Conservation (phyloP, 2,329 filamentous ascomycete genomes). For the Cercospora zeae-maydis region DNA sequence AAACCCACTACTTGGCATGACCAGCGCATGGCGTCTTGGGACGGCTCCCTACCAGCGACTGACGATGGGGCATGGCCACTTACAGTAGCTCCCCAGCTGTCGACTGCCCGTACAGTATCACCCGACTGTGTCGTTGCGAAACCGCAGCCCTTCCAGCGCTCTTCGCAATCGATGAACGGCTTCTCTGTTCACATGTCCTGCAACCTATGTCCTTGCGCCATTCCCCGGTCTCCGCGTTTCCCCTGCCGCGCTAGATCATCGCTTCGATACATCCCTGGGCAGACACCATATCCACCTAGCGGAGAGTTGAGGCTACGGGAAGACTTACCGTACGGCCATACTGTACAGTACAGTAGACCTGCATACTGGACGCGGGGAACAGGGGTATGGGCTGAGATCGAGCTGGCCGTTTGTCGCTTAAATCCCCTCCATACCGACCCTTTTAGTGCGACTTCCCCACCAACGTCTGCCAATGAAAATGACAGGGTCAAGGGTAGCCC, state of each 20-base stretch:
- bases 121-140: background rate
- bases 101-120: background rate
- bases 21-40: background rate
- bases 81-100: background rate
- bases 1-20: background rate
- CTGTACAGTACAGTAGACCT: background rate
- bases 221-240: background rate
- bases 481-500: no score
- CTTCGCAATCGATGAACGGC: background rate
- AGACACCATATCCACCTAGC: background rate
- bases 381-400: no score
- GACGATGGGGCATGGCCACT: background rate
- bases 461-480: no score
- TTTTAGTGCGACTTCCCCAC: no score
- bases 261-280: background rate
- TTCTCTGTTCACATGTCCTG: background rate
- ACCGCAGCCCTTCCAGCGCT: background rate
- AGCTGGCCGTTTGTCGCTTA: no score
- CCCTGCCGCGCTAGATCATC: background rate
- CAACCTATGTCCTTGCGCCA: background rate
- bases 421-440: no score
- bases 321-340: background rate
- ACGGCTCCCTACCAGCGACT: background rate
- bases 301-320: background rate
- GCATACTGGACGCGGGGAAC: no score